Evolutionary conservation across 2,329 filamentous ascomycete genomes (phyloP), one percentile per base, ranked within the genome.

Genomic region (Cytospora piceae): DNA sequence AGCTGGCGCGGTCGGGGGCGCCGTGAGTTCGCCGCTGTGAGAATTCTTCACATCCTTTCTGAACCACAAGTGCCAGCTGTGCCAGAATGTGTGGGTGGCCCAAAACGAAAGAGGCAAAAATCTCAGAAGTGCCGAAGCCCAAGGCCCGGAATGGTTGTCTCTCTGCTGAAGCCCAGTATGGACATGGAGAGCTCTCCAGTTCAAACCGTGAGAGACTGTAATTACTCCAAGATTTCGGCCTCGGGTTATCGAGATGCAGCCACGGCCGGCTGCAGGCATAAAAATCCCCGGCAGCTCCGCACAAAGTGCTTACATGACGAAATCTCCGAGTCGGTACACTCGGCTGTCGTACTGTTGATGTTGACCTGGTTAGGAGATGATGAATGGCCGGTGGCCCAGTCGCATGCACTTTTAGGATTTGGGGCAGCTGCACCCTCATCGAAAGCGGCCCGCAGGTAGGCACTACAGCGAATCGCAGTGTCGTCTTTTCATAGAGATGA

Each of bases 401-500:
- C 32, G 32, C 4, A 34, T 34, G 32, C 32, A n/a, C 27, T n/a
- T n/a, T 3, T 58, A 14, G 55, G 55, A 31, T 34, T 20, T 46
- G n/a, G 3, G 15, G 42, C 12, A 9, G 15, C 57, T 51, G 57
- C 42, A 37, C 6, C 27, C 22, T 52, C 31, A 29, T 14, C 27
- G 32, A 4, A 39, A 27, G 29, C 49, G 14, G 39, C 29, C 42
- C 34, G 42, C 39, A 20, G 57, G 22, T n/a, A 6, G 2, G 20
- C 39, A 20, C 15, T 46, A 46, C 60, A 55, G 52, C 60, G 63
- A 39, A 64, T 29, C 3, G 54, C 57, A 27, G 20, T 46, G 20
- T 46, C 7, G 6, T n/a, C 42, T 46, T 22, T 46, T n/a, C 20
- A 46, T 15, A 46, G 11, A 46, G 42, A n/a, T 46, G 20, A 22